These are phyloP conservation scores for Alternaria sp. DNA, from an alignment of 2,329 filamentous ascomycete species.

Conservation along the genomic window DNA sequence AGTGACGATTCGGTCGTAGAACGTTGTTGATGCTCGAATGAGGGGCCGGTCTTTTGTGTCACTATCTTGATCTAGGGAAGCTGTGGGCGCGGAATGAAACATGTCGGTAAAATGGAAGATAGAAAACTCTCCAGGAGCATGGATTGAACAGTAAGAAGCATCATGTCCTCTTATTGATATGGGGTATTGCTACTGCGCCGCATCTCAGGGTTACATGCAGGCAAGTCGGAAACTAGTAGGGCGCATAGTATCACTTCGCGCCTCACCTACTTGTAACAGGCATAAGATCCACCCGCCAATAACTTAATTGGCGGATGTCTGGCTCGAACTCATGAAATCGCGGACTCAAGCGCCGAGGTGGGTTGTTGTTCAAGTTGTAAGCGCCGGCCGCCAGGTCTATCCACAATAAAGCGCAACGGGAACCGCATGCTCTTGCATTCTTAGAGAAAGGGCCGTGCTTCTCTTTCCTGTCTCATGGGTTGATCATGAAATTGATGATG, in stretches of 20 bases:
- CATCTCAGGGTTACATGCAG: not conserved
- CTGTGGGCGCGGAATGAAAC: not conserved
- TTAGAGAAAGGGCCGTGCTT: too few relatives aligned
- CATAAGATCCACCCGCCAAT: not conserved
- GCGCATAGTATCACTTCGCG: not conserved
- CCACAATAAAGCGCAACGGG: not conserved
- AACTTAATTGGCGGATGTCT: not conserved
- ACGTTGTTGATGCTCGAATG: conserved; percentile 15
- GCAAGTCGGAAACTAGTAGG: not conserved
- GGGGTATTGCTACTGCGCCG: not conserved
- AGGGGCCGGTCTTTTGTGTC: conserved; percentile 5
- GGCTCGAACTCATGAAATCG: not conserved
- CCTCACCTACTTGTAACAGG: not conserved
- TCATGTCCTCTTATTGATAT: not conserved
- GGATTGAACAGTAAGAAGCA: not conserved
- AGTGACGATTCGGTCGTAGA: conserved; percentile 19
- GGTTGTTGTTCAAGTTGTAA: not conserved
- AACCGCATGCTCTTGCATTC: not conserved
- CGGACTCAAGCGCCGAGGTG: not conserved
- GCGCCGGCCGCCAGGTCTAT: not conserved
- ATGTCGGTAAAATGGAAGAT: not conserved
- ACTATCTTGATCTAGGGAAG: not conserved
- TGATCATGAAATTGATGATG: not conserved
- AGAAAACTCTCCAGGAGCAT: not conserved
- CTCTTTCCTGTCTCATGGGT: not conserved